phyloP scores from a whole-genome alignment of 208 protist genomes.

The Crithidia brevicula region DNA sequence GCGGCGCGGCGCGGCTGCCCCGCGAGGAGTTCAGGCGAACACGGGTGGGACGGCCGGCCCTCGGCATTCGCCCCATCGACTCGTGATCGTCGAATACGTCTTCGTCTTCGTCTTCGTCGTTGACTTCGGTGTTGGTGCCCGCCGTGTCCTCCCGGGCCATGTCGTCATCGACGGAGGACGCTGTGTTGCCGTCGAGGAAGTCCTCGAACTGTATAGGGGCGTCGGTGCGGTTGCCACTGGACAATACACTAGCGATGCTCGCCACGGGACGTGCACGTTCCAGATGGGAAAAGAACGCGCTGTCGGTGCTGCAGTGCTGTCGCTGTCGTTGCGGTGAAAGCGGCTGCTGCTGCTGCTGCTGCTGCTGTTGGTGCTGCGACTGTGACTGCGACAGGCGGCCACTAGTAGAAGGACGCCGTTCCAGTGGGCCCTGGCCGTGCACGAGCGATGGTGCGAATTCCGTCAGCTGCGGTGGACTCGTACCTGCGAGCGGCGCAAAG shows the following conservation, averaged over 20 bases:
- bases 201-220: constrained; percentile 26
- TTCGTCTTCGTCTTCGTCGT: constrained; percentile 15
- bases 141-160: constrained; percentile 1
- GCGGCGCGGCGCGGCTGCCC: no score
- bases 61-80: no score
- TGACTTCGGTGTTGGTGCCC: background rate
- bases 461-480: background rate
- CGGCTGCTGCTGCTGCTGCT: background rate
- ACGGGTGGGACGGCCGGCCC: no score
- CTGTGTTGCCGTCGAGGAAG: constrained; percentile 17
- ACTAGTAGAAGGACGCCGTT: constrained; percentile 3
- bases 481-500: background rate
- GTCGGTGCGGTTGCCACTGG: constrained; percentile 22
- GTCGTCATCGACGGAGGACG: constrained; percentile 17
- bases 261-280: constrained; percentile 8
- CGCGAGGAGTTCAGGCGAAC: no score
- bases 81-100: background rate
- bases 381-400: background rate
- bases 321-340: background rate
- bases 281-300: background rate
- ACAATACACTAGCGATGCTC: constrained; percentile 13
- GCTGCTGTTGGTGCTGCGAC: background rate
- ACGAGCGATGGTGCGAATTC: background rate
- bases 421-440: constrained; percentile 8
- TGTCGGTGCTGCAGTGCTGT: background rate